These are phyloP conservation scores for Colletotrichum falcatum DNA, from an alignment of 2,329 filamentous ascomycete genomes.

Conservation along the genomic window DNA sequence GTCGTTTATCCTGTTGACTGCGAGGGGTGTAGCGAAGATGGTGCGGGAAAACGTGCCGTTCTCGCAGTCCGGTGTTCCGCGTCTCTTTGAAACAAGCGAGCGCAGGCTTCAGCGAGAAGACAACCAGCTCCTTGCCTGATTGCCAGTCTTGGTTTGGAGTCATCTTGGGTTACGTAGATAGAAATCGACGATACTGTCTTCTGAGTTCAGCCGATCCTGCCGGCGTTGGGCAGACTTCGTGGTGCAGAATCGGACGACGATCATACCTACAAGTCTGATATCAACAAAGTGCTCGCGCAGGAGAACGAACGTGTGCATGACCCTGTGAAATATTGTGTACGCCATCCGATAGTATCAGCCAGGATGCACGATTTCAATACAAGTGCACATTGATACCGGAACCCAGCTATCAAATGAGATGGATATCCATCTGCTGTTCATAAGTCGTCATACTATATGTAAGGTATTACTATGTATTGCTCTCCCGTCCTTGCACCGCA, in stretches of 20 bases:
- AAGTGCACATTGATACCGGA: background rate
- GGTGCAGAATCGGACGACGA: constrained; percentile 11
- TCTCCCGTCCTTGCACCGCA: background rate
- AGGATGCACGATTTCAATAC: background rate
- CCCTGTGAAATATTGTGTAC: background rate
- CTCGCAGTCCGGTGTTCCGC: constrained; percentile 54
- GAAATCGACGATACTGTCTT: background rate
- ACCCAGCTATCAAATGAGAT: background rate
- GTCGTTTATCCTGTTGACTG: constrained; percentile 57
- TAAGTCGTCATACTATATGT: constrained; percentile 32
- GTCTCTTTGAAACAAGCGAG: constrained; percentile 51
- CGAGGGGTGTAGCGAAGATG: constrained; percentile 56
- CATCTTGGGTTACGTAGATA: background rate
- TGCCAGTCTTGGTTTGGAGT: too few species aligned
- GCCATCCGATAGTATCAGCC: too few species aligned
- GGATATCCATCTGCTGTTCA: constrained; percentile 12
- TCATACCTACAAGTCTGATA: constrained; percentile 15
- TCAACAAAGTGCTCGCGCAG: background rate
- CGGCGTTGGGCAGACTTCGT: background rate
- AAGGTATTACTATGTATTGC: constrained; percentile 7
- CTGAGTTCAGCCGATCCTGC: constrained; percentile 18
- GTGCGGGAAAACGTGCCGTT: constrained; percentile 48
- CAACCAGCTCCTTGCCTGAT: constrained; percentile 19
- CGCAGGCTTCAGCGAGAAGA: constrained; percentile 43
- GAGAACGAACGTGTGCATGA: background rate